Evolutionary conservation across 2,329 filamentous ascomycete species (phyloP), one percentile per base, ranked within the genome.

Genomic region (Exophiala dermatitidis): DNA sequence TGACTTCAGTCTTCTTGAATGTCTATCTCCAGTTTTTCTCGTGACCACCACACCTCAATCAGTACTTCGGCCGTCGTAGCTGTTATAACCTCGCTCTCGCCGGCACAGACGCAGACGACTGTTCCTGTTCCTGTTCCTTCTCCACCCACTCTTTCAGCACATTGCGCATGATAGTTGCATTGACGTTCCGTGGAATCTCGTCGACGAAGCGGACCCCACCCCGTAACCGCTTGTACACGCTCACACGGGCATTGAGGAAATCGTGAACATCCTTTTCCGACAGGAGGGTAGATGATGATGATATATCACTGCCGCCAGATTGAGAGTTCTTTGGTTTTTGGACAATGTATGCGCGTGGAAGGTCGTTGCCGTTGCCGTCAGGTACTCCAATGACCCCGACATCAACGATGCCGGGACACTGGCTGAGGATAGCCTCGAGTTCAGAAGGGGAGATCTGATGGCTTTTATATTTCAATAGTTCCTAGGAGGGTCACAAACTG

Each of bases 381-480:
- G 64, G 61, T 1, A 71, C 67, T 1, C 74, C 74, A 3, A 73
- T 73, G 4, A 77, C 73, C 1, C 72, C 74, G 3, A 69, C 73
- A 53, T 77, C 75, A 30, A 63, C 56, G 49, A 77, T 71, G 1
- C 62, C 65, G 1, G 71, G 70, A 31, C 41, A 41, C 43, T 68
- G 66, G 2, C 75, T 64, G 1, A 77, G 66, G 1, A 73, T 62
- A 0, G 66, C 66, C 58, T 77, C 74, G 7, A 77, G 59, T 56
- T 77, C 75, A 1, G 73, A 70, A 0, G 75, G 75, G 2, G 72
- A 66, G 0, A 76, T 72, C 65, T 75, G 73, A 69, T 72, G 75
- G 50, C 69, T 47, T 8, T 62, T 62, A 46, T 75, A 72, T 63
- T 76, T 76, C 62, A 75, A 74, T 3, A 73, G 61, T 51, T 73